Base-by-base conservation (phyloP, 306 rosid genomes). In the Betula pendula region DNA sequence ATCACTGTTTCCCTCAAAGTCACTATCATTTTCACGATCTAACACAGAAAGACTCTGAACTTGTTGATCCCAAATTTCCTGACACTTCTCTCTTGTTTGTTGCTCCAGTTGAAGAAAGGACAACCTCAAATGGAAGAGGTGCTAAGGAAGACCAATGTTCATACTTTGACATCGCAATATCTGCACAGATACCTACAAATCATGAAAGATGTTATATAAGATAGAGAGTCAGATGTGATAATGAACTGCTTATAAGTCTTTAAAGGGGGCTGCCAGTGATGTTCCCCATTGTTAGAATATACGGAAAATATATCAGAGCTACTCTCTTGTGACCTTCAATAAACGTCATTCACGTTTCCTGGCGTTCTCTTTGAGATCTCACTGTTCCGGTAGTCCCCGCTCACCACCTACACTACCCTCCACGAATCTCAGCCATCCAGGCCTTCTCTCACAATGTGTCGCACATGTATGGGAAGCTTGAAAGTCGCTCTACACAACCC, bases 61-160 rank as follows among this genome's bases (percentile, higher is more conserved):
- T 87, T 92, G 98, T 20, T 96, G 85, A 68, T 95, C 98, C 98
- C 98, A 95, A 80, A 95, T 92, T 81, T 95, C 97, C 80, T 95
- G 98, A 85, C 98, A 95, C 87, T 95, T 95, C 75, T 95, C 97
- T 81, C 97, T 83, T 33, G 94, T 95, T 90, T 95, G 98, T 85
- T 91, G 98, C 91, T 95, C 97, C 77, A 95, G 85, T 81, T 95
- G 98, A 81, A 95, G 96, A 84, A 94, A 94, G 75, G 98, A 94
- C 97, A 94, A 95, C 87, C 88, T 95, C 98, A 87, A 95, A 95
- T 83, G 98, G 97, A 75, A 95, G 97, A 79, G 98, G 98, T 56
- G 98, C 98, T 78, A 95, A 75, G 76, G 98, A 95, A 51, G 97
- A 92, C 98, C 98, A 95, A 75, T 88, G 91, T 75, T 95, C 97